A percentile compares a stretch with the other conserved stretches of the same genome.
phyloP scores from a whole-genome alignment of 108 stramenopile genomes.

The Cafeteria roenbergensis region DNA sequence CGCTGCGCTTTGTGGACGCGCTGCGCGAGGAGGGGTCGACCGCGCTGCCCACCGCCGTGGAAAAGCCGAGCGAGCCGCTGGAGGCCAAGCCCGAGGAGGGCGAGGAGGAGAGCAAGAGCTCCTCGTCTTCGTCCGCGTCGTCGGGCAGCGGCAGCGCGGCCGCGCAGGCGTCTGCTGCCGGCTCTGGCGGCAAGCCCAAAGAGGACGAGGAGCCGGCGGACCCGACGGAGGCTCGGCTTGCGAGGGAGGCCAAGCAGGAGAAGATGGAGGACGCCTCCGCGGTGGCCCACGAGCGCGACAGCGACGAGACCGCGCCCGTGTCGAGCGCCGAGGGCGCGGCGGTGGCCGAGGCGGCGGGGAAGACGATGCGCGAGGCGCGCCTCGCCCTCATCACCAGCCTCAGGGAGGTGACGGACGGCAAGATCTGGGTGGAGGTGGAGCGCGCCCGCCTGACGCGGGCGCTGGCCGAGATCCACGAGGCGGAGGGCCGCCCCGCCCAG shows the following conservation, averaged over 20 bases:
- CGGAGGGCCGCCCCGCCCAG: slow-evolving; percentile 56
- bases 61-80: background rate
- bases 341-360: too few relatives aligned
- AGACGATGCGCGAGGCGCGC: slow-evolving; percentile 28
- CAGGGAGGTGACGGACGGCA: slow-evolving; percentile 84
- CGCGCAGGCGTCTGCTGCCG: too few relatives aligned
- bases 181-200: too few relatives aligned
- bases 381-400: slow-evolving; percentile 63
- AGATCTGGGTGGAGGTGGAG: slow-evolving; percentile 91
- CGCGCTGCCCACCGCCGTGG: too few relatives aligned
- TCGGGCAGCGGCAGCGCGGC: background rate
- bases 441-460: slow-evolving; percentile 69
- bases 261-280: background rate
- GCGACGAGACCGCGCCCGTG: background rate
- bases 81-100: background rate
- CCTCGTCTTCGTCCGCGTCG: background rate
- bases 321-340: too few relatives aligned
- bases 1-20: too few relatives aligned
- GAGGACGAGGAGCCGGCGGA: too few relatives aligned
- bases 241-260: background rate
- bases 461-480: slow-evolving; percentile 59
- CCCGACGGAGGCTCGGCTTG: too few relatives aligned
- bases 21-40: too few relatives aligned
- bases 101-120: background rate
- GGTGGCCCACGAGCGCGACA: background rate